Base-by-base conservation (phyloP, 768 basidiomycete genomes). In the Leccinum disarticulatum region DNA sequence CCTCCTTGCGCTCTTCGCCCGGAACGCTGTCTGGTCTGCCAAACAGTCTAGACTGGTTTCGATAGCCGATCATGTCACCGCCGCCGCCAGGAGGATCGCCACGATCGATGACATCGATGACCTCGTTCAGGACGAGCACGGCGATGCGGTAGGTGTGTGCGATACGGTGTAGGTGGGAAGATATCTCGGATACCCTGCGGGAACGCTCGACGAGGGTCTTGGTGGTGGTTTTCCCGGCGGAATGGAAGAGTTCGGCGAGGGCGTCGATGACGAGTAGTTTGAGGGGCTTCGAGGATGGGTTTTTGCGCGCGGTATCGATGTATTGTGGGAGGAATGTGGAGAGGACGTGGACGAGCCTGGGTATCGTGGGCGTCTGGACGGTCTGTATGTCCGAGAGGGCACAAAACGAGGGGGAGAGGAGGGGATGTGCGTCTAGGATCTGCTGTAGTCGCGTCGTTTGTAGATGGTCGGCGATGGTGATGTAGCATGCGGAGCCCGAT, bases 81-180 rank as follows among this genome's bases (percentile, higher is more conserved):
- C 54, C 14, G 9, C 43, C 43, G n/a, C 43, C 10, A 10, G 61
- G 54, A 50, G 36, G 47, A 1, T 54, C 52, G 15, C 58, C 66
- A 11, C 72, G 74, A 38, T 84, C 73, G 60, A 93, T 87, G n/a
- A 83, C 85, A 69, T 95, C 93, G 15, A 85, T 80, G 6, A 95
- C 94, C 73, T 95, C 93, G 74, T 98, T 98, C 54, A 98, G 75
- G 52, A 97, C 86, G 25, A 98, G 73, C 22, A 98, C 77, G 0
- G 91, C 91, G 25, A 95, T 70, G 31, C 78, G 75, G 67, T 90
- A 77, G 56, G 76, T 77, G 64, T 75, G 77, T 0, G 92, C 93
- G 25, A 98, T 77, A 6, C 73, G 64, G 72, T 95, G 94, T 5
- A 98, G 81, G 43, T 82, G 76, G 17, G 80, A 76, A 0, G 92